Evolutionary conservation across 805 yeast genomes (phyloP).

Genomic region (Kluyveromyces lactis): DNA sequence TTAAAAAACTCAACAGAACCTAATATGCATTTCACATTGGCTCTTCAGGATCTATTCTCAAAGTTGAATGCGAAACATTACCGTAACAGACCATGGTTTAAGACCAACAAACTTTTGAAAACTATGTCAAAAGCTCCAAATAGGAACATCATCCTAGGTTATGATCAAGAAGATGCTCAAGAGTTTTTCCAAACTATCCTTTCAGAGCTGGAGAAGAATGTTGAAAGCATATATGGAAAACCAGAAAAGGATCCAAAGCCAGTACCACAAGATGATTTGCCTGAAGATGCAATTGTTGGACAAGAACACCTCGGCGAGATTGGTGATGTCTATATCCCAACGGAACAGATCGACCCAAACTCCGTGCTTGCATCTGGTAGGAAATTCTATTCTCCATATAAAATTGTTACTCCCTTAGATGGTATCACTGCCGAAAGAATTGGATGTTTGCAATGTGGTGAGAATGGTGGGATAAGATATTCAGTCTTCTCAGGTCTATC

Average conservation of each 20-base stretch:
- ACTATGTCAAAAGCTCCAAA: conserved; percentile 73
- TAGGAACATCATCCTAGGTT: conserved; percentile 69
- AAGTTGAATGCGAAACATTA: conserved; percentile 52
- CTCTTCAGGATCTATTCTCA: conserved; percentile 43
- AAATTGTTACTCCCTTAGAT: conserved; percentile 80
- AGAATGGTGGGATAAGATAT: conserved; percentile 83
- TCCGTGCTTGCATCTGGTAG: conserved; percentile 28
- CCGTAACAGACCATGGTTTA: conserved; percentile 45
- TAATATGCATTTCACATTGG: conserved; percentile 41
- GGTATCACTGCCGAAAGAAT: conserved; percentile 84
- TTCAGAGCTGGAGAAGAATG: conserved; percentile 49
- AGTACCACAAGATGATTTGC: conserved; percentile 22
- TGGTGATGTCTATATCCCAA: conserved; percentile 64
- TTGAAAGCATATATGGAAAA: conserved; percentile 18
- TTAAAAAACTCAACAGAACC: conserved; percentile 10
- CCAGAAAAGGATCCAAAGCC: conserved; percentile 22
- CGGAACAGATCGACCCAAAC: conserved; percentile 70
- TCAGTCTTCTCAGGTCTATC: conserved; percentile 71
- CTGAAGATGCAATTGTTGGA: conserved; percentile 31
- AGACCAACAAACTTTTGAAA: conserved; percentile 50
- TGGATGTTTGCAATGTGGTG: conserved; percentile 87
- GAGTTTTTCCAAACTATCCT: conserved; percentile 82
- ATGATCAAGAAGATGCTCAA: conserved; percentile 94
- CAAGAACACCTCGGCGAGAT: conserved; percentile 45
- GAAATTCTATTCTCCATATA: conserved; percentile 41